Evolutionary conservation across 345 rosid species (phyloP), one percentile per base, ranked within the genome.

Genomic region (Erucastrum elatum): DNA sequence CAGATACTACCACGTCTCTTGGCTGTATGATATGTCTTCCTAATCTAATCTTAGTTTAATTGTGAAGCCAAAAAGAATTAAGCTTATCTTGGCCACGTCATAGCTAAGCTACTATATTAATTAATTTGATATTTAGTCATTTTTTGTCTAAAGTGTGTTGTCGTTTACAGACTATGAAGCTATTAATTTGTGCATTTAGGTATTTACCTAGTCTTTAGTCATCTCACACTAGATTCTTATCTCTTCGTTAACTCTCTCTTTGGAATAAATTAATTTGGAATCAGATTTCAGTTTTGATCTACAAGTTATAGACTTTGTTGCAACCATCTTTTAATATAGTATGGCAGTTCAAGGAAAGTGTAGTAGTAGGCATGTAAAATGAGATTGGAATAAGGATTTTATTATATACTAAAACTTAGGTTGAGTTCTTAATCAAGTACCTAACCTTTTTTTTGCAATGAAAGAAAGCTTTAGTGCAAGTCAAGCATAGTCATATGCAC

Each of bases 381-480:
- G 58, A 60, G 63, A 31, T 9, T 4, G 21, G 65, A 65, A 56
- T 17, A 30, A 71, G 15, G 31, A 60, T 15, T 67, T 21, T 46
- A 49, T 21, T 21, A 15, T 53, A 67, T 79, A 68, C 16, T 61
- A 49, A 68, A 79, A 74, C 65, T 74, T 51, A 74, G 78, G 70
- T 68, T 74, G 35, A 37, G 75, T 68, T 79, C 78, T 31, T 68
- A 68, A 74, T 79, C 78, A 68, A 74, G 75, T 79, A 79, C 78
- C 78, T 68, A 79, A 74, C 70, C 49, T 7, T 68, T 72, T 60
- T 59, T 73, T 51, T 15, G 70, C 71, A 53, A 67, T 68, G 70
- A 49, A 68, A 79, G 56, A 68, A 74, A 80, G 71, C 53, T 80
- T 74, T 80, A 80, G 82, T 80, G 82, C 82, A 80, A 74, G 78